These are phyloP conservation scores for Syncephalis fuscata DNA, from an alignment of 371 early-diverging fungal species.

Conservation along the genomic window DNA sequence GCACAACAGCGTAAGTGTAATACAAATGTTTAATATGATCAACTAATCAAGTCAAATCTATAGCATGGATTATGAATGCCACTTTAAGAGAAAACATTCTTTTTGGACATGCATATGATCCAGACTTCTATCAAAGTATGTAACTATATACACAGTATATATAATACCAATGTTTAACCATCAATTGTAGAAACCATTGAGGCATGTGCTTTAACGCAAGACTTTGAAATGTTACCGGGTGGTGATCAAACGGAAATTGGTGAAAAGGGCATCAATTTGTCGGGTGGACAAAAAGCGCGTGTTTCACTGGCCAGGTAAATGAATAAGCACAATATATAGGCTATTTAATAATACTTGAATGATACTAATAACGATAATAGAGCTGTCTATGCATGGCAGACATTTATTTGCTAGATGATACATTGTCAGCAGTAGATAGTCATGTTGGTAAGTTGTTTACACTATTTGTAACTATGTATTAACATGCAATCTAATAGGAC, in stretches of 20 bases:
- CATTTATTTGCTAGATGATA: slow-evolving; percentile 52
- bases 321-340: too few species aligned
- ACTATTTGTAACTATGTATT: too few species aligned
- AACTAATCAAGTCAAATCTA: too few species aligned
- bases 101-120: slow-evolving; percentile 71
- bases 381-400: slow-evolving; percentile 28
- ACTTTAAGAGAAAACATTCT: slow-evolving; percentile 80
- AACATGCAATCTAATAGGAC: too few species aligned
- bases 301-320: too few species aligned
- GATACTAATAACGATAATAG: too few species aligned
- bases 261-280: slow-evolving; percentile 72
- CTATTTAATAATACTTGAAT: too few species aligned
- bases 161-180: too few species aligned
- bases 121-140: slow-evolving; percentile 25
- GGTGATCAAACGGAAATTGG: slow-evolving; percentile 86
- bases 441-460: slow-evolving; percentile 39
- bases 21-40: too few species aligned
- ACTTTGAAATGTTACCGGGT: slow-evolving; percentile 39
- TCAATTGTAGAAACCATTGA: slow-evolving; percentile 7
- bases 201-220: slow-evolving; percentile 33
- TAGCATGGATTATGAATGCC: slow-evolving; percentile 89
- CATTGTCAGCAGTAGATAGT: slow-evolving; percentile 63
- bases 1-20: too few species aligned
- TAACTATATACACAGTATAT: too few species aligned
- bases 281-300: slow-evolving; percentile 81